A percentile compares a stretch with the other conserved stretches of the same genome.
Conservation (phyloP, 345 rosid species). For the Iberis pinnata region DNA sequence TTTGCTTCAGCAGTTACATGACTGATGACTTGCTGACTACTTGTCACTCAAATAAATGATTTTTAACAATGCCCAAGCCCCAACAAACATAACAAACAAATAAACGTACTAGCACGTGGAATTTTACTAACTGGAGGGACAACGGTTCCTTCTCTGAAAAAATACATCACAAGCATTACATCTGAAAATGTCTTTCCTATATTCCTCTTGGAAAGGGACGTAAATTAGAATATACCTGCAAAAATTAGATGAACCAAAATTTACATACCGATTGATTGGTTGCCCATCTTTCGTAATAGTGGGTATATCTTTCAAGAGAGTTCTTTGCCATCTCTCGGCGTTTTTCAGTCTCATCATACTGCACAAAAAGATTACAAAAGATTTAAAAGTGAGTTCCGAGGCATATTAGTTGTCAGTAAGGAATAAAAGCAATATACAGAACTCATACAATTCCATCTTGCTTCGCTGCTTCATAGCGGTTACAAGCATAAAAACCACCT, state of each 20-base stretch:
- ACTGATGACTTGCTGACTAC: background rate
- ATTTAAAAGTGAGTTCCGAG: background rate
- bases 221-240: background rate
- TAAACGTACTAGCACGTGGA: background rate
- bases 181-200: background rate
- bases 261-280: slow-evolving; percentile 72
- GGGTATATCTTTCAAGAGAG: slow-evolving; percentile 81
- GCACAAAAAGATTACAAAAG: slow-evolving; percentile 7
- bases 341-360: slow-evolving; percentile 74
- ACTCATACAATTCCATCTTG: slow-evolving; percentile 75
- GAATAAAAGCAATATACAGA: slow-evolving; percentile 5
- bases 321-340: slow-evolving; percentile 90
- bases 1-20: background rate
- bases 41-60: background rate
- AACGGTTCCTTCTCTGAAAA: background rate
- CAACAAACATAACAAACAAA: slow-evolving; percentile 1
- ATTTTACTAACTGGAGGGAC: background rate
- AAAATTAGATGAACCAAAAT: background rate
- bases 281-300: slow-evolving; percentile 87
- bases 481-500: slow-evolving; percentile 75
- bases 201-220: background rate
- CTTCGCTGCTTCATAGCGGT: slow-evolving; percentile 73
- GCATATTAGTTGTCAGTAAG: background rate
- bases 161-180: slow-evolving; percentile 4
- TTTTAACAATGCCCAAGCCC: background rate